These are phyloP conservation scores for Paramyrothecium sp. DNA, from an alignment of 2,329 filamentous ascomycete genomes.

Conservation along the genomic window DNA sequence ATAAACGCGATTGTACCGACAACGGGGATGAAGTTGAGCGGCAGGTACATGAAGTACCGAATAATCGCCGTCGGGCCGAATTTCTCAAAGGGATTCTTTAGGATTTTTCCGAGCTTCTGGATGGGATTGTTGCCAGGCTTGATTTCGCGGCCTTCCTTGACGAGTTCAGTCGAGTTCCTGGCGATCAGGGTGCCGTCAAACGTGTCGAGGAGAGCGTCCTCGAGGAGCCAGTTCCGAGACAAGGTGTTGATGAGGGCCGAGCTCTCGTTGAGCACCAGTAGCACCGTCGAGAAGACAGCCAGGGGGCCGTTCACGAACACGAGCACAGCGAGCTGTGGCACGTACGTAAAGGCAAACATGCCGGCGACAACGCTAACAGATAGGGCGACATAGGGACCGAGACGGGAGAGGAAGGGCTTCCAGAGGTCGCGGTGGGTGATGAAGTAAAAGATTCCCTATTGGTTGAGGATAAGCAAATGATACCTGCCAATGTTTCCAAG, in stretches of 20 bases:
- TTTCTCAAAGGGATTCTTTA: conserved; percentile 56
- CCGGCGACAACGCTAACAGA: conserved; percentile 68
- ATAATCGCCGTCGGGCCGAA: conserved; percentile 64
- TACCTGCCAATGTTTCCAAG: background rate
- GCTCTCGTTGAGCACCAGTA: conserved; percentile 66
- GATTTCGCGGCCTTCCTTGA: conserved; percentile 73
- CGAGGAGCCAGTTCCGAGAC: conserved; percentile 71
- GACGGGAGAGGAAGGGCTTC: conserved; percentile 55
- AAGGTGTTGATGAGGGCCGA: conserved; percentile 56
- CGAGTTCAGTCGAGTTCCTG: conserved; percentile 54
- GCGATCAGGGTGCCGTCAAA: conserved; percentile 74
- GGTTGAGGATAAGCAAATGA: conserved; percentile 10
- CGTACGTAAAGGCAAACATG: conserved; percentile 88
- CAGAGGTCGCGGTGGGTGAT: conserved; percentile 53
- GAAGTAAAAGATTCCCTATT: conserved; percentile 61
- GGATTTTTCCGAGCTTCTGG: conserved; percentile 52
- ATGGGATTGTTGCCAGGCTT: conserved; percentile 60
- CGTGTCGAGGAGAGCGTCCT: conserved; percentile 81
- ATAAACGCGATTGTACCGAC: conserved; percentile 83
- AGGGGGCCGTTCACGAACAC: conserved; percentile 83
- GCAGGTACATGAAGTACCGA: conserved; percentile 80
- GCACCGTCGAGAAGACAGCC: conserved; percentile 68
- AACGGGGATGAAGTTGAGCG: conserved; percentile 89
- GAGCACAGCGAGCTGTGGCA: conserved; percentile 79
- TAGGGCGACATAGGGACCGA: conserved; percentile 64